Evolutionary conservation across 352 stramenopile genomes (phyloP).

Genomic region (Nannochloropsis limnetica): DNA sequence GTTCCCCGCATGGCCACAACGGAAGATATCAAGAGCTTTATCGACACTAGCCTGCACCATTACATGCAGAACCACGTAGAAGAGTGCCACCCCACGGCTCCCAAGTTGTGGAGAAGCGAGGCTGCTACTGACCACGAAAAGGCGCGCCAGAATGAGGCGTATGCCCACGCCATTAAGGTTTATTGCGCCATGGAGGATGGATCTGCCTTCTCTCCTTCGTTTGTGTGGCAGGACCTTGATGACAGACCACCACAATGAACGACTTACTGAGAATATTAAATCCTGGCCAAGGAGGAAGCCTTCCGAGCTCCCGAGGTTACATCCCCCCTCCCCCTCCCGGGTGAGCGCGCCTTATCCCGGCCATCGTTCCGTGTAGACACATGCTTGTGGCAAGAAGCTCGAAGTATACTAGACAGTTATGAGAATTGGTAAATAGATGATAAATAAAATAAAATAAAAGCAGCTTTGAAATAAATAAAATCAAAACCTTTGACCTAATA

Average conservation of each 20-base stretch:
- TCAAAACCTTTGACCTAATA: too few species aligned
- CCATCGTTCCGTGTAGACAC: too few species aligned
- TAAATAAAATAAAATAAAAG: background rate
- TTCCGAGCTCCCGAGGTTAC: too few species aligned
- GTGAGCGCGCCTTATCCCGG: too few species aligned
- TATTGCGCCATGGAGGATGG: constrained; percentile 64
- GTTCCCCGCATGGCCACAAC: constrained; percentile 46
- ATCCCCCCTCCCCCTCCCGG: too few species aligned
- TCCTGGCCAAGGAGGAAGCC: too few species aligned
- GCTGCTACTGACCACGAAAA: background rate
- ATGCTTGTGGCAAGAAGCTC: too few species aligned
- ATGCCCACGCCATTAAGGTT: constrained; percentile 56
- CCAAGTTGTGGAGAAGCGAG: background rate
- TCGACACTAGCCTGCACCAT: constrained; percentile 60
- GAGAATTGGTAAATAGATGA: background rate
- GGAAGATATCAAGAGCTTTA: constrained; percentile 59
- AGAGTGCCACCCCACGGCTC: constrained; percentile 11
- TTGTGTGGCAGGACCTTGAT: constrained; percentile 54
- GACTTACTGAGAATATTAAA: too few species aligned
- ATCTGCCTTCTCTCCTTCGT: constrained; percentile 56
- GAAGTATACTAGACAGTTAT: too few species aligned
- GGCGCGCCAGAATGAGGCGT: constrained; percentile 49
- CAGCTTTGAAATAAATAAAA: background rate
- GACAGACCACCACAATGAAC: background rate
- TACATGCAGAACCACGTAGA: constrained; percentile 36